These are phyloP conservation scores for Kentomonas sorsogonicus DNA, from an alignment of 208 protist species.

Conservation along the genomic window DNA sequence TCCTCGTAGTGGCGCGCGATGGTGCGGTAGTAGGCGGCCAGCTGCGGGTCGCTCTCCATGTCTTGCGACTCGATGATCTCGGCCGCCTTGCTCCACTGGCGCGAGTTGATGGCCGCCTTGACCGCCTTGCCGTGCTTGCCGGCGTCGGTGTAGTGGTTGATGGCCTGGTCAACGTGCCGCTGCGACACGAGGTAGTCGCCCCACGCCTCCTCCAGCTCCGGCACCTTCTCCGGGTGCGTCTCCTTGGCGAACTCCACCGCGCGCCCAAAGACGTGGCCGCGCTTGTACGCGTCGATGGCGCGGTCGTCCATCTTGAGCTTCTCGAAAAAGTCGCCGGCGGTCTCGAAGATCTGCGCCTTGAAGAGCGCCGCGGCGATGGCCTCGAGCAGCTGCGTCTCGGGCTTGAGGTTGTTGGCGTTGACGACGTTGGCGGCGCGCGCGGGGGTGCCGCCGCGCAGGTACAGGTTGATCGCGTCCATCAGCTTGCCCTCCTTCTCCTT, in stretches of 20 bases:
- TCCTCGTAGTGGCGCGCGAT: constrained; percentile 95
- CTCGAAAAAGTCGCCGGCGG: constrained; percentile 96
- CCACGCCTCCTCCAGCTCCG: constrained; percentile 92
- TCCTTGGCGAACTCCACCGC: constrained; percentile 92
- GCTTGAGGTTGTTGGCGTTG: constrained; percentile 68
- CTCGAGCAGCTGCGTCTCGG: constrained; percentile 90
- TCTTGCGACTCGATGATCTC: constrained; percentile 73
- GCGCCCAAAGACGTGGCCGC: constrained; percentile 89
- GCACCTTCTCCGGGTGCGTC: constrained; percentile 62
- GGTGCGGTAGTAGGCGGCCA: constrained; percentile 75
- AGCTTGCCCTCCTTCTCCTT: constrained; percentile 93
- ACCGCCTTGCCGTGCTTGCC: constrained; percentile 93
- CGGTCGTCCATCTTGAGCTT: constrained; percentile 89
- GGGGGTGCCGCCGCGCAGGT: constrained; percentile 92
- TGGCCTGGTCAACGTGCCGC: constrained; percentile 94
- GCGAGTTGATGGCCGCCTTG: constrained; percentile 92
- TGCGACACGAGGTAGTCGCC: constrained; percentile 95
- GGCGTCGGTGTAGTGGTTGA: constrained; percentile 97
- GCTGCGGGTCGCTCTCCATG: constrained; percentile 24
- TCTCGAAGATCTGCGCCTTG: constrained; percentile 91
- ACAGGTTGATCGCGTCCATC: constrained; percentile 95
- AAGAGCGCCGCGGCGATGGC: constrained; percentile 92
- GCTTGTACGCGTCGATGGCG: constrained; percentile 93
- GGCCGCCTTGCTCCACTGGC: constrained; percentile 93
- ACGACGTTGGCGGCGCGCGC: constrained; percentile 91